Base-by-base conservation (phyloP, 768 basidiomycete species). In the Epithele typhae region DNA sequence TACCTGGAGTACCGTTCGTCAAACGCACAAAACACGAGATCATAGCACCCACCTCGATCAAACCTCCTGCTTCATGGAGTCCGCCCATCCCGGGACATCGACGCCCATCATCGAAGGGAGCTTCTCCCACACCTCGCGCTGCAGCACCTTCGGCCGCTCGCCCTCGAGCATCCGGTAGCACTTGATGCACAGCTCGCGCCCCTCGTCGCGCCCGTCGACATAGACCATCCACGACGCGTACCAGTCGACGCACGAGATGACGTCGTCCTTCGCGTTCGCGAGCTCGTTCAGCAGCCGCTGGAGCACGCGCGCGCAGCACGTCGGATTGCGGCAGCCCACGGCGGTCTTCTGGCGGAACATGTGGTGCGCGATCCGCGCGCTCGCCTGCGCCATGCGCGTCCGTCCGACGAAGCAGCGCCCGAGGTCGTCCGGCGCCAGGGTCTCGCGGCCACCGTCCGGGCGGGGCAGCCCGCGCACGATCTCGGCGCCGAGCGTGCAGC, bases 311-410 rank as follows among this genome's bases (percentile, higher is more conserved):
- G 23, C 25, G 38, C 51, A 52, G 46, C 46, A 52, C 25, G 51
- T 37, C 8, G 51, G 37, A 30, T 45, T 42, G 24, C 41, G 41
- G 33, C 51, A 52, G 17, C 40, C 40, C 17, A 30, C 22, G 25
- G 50, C 40, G 40, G 47, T 42, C 22, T 14, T 40, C 43, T 43
- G 42, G 19, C 51, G 51, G 43, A 52, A 52, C 51, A 52, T 52
- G 34, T 52, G 51, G 46, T 52, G 51, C 21, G 51, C 51, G 42
- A 52, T 48, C 4, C 51, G 51, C 23, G 51, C 51, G 43, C 51
- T 52, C 27, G 51, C 51, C 38, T 52, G 51, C 12, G 43, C 51
- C 51, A 52, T 52, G 41, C 43, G 42, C 34, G 51, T 39, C 10
- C 51, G 46, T 2, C 51, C 51, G 14, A 52, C 43, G 39, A 56